Evolutionary conservation across 192 early-diverging fungal species (phyloP).

Genomic region (Podila epigama): DNA sequence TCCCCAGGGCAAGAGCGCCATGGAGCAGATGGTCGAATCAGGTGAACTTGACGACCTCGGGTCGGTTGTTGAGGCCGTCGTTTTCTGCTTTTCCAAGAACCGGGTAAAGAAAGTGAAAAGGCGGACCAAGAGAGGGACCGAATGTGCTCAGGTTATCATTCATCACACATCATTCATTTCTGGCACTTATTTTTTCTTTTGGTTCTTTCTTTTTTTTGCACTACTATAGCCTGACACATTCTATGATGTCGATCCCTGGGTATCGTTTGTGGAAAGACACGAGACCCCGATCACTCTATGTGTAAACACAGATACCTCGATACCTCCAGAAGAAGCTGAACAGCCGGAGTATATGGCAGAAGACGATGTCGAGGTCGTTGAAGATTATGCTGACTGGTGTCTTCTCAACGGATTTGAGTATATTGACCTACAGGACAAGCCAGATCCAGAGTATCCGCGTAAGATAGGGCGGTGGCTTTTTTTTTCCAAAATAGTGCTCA

Average conservation of each 20-base stretch:
- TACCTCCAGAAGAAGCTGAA: background rate
- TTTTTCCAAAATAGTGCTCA: background rate
- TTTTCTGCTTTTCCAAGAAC: constrained; percentile 68
- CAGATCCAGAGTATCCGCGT: constrained; percentile 9
- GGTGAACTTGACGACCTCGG: constrained; percentile 53
- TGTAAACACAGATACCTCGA: constrained; percentile 48
- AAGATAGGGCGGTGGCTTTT: background rate
- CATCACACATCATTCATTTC: too few relatives aligned
- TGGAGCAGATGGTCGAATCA: constrained; percentile 42
- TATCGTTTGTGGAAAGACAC: constrained; percentile 57
- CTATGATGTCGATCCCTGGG: constrained; percentile 59
- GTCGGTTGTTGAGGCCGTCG: constrained; percentile 63
- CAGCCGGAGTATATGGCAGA: background rate
- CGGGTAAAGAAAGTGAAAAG: constrained; percentile 40
- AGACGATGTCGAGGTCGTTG: constrained; percentile 19
- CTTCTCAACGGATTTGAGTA: constrained; percentile 68
- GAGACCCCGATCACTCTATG: constrained; percentile 65
- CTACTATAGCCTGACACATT: constrained; percentile 61
- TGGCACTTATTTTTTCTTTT: too few relatives aligned
- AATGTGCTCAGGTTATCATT: background rate
- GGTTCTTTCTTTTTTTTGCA: background rate
- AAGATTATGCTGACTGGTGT: constrained; percentile 65
- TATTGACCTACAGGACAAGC: constrained; percentile 59
- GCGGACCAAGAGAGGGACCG: background rate
- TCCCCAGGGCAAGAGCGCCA: constrained; percentile 19